Evolutionary conservation across 495 filamentous ascomycete genomes (phyloP), one percentile per base, ranked within the genome.

Genomic region (Schizothecium vesticola): DNA sequence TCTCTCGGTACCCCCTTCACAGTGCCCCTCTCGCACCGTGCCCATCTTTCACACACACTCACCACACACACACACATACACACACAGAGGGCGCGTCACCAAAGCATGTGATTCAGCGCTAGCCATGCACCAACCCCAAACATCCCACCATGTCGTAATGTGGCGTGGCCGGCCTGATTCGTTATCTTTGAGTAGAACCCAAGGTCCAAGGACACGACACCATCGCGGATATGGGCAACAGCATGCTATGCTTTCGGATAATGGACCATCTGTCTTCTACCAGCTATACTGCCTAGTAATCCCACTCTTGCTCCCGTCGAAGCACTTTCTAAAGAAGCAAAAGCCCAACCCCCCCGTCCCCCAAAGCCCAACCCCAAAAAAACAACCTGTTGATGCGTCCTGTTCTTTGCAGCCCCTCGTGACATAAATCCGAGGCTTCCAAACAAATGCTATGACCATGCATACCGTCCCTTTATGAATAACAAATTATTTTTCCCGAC

Each of bases 271-370:
- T 43, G 33, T 43, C 33, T 16, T 65, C 7, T 70, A 51, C 36
- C 31, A n/a, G 33, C 13, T 66, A 26, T 28, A 59, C 23, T 66
- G 26, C 28, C 21, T 66, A 55, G 28, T 59, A 26, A 62, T 58
- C 36, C 61, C 56, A 67, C 69, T 73, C 67, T 68, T 69, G 69
- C 72, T 65, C 61, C 69, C 58, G 57, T 71, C 72, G 72, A 73
- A 73, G 72, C 72, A 70, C 69, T 71, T 73, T 73, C 72, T 73
- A 69, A 51, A 67, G 69, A 73, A 71, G 72, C 72, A 73, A 69
- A 73, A 67, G 69, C 63, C 60, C 29, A n/a, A n/a, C n/a, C n/a
- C n/a, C n/a, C n/a, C n/a, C n/a, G n/a, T 56, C 56, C 67, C 31
- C 28, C 36, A n/a, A n/a, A n/a, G n/a, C n/a, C n/a, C n/a, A n/a